Conservation (phyloP, 176 grass and related monocot species). For the Raddia guianensis region DNA sequence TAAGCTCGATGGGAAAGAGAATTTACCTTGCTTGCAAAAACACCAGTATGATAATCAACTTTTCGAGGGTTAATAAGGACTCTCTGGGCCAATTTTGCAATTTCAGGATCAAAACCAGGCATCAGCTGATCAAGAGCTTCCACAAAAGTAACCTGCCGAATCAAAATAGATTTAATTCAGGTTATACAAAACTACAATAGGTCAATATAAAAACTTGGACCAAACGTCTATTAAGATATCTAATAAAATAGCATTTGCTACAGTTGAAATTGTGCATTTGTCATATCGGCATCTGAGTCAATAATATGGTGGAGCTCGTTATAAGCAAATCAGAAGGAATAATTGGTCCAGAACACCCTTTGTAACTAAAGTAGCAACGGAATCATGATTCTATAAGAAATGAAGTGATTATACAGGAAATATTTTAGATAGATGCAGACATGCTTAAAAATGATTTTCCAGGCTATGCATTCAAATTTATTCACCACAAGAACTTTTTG, state of each 20-base stretch:
- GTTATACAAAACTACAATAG: constrained; percentile 15
- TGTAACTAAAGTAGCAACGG: not conserved
- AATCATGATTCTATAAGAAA: constrained; percentile 31
- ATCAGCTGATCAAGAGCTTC: constrained; percentile 97
- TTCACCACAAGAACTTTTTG: constrained; percentile 2
- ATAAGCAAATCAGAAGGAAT: constrained; percentile 28
- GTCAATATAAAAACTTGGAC: constrained; percentile 4
- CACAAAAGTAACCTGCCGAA: constrained; percentile 80
- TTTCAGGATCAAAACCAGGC: constrained; percentile 98
- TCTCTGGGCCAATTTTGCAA: constrained; percentile 92
- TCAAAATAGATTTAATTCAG: constrained; percentile 32
- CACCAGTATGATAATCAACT: constrained; percentile 88
- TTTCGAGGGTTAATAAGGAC: constrained; percentile 92
- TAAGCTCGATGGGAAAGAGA: constrained; percentile 12
- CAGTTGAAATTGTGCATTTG: constrained; percentile 13
- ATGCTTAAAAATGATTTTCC: constrained; percentile 11
- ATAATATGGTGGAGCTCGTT: not conserved
- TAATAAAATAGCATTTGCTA: constrained; percentile 35
- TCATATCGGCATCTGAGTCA: constrained; percentile 10
- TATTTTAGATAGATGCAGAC: not conserved
- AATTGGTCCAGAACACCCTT: constrained; percentile 14
- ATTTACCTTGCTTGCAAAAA: constrained; percentile 94
- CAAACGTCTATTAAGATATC: not conserved
- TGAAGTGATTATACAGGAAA: not conserved
- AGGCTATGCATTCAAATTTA: constrained; percentile 14